Evolutionary conservation across 2,329 filamentous ascomycete genomes (phyloP).

Genomic region (Claviceps sp.): DNA sequence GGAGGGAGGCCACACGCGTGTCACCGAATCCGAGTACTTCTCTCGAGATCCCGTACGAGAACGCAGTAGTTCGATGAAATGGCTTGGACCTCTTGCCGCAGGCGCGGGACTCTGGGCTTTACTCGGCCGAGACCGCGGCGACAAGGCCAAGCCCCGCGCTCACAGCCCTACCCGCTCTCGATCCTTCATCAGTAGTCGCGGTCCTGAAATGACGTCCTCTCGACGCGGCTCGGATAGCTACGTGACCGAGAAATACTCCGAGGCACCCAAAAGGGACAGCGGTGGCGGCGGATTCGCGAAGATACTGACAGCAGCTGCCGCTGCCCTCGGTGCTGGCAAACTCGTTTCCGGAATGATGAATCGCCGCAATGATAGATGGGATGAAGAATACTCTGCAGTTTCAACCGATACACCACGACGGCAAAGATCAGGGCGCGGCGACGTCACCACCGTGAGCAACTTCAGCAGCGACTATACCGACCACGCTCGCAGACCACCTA

Average conservation of each 20-base stretch:
- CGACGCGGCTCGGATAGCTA: conserved; percentile 43
- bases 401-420: conserved; percentile 46
- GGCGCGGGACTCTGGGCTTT: conserved; percentile 36
- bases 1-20: conserved; percentile 25
- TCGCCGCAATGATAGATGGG: conserved; percentile 33
- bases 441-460: conserved; percentile 32
- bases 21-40: conserved; percentile 28
- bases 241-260: conserved; percentile 52
- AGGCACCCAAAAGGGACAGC: conserved; percentile 27
- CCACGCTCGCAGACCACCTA: conserved; percentile 12
- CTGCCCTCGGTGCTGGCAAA: conserved; percentile 47
- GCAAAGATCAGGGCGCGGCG: conserved; percentile 23
- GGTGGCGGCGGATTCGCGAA: conserved; percentile 44
- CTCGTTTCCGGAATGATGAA: conserved; percentile 47
- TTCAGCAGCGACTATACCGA: conserved; percentile 35
- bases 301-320: conserved; percentile 46
- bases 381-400: conserved; percentile 51
- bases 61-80: conserved; percentile 24
- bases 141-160: conserved; percentile 28
- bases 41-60: conserved; percentile 19
- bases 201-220: conserved; percentile 38
- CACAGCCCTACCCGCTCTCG: conserved; percentile 26
- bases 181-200: conserved; percentile 23
- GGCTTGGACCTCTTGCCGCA: conserved; percentile 40
- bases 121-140: conserved; percentile 29